A percentile compares a stretch with the other conserved stretches of the same genome.
phyloP scores from a whole-genome alignment of 163 green algal species.

The Trebouxiophyceae sp. region DNA sequence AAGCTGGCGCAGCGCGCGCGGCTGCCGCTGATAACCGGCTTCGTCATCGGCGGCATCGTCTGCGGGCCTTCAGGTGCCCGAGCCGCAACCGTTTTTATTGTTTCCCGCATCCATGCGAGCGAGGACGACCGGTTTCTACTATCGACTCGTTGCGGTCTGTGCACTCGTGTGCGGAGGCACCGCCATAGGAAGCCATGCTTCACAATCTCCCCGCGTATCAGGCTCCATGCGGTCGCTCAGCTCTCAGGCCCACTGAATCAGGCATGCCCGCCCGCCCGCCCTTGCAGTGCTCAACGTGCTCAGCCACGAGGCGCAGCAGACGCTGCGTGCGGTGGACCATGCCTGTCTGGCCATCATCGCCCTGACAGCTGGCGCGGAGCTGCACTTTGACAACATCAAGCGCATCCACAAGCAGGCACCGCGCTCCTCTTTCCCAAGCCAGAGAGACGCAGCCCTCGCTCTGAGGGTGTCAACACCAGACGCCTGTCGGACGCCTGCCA shows the following conservation, averaged over 20 bases:
- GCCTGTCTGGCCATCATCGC: constrained; percentile 63
- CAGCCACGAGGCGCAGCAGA: constrained; percentile 3
- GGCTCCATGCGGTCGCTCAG: neutral
- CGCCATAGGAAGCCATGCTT: no score
- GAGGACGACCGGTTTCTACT: no score
- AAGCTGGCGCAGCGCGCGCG: constrained; percentile 23
- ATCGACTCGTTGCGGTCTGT: no score
- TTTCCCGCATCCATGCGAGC: no score
- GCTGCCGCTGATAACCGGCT: constrained; percentile 55
- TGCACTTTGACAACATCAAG: constrained; percentile 57
- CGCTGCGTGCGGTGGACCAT: constrained; percentile 26
- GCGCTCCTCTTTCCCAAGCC: no score
- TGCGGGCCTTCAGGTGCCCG: constrained; percentile 35
- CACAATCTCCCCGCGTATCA: neutral
- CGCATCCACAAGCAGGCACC: constrained; percentile 32
- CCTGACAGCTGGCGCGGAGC: constrained; percentile 71
- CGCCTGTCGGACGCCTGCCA: no score
- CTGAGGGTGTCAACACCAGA: no score
- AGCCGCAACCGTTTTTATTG: no score
- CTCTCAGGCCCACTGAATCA: neutral
- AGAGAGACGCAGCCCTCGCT: no score
- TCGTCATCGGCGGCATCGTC: constrained; percentile 46
- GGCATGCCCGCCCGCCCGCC: neutral
- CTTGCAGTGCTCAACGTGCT: constrained; percentile 4
- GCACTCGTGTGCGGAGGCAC: no score